Evolutionary conservation across 1,139 yeast genomes (phyloP), one percentile per base, ranked within the genome.

Genomic region (Candida sanyaensis): DNA sequence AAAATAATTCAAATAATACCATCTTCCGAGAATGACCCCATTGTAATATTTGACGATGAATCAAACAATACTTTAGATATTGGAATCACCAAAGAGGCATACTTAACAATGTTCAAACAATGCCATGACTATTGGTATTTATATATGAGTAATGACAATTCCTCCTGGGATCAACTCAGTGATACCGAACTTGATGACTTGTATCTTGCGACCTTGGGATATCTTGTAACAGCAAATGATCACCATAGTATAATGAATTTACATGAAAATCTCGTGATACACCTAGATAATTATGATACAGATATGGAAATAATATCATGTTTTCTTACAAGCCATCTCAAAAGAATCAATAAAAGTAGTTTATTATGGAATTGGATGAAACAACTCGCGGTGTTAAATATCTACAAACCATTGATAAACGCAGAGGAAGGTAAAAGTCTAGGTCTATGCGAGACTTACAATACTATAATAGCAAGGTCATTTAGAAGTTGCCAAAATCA

Each of bases 281-380:
- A 55, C 37, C 43, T 69, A 10, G 41, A 40, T 27, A 32, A 42
- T 9, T 49, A 62, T 21, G 31, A 45, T 1, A 45, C 51, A 2
- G 77, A 74, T 41, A 58, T 71, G 33, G 71, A 69, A 27, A 50
- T 68, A 3, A 49, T 73, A 9, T 58, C 70, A 2, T 56, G 75
- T 2, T 64, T 67, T 41, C 55, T 71, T 23, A 62, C 68, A 26
- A 68, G 78, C 47, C 56, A 70, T 21, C 50, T 75, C 42, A 62
- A 63, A 44, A 57, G 73, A 45, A 68, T 75, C 50, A 75, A 75
- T 53, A 75, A 75, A 56, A 74, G 77, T 56, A 64, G 77, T 4
- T 60, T 72, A 13, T 59, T 75, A n/a, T 75, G 78, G 78, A 54
- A 54, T 31, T 61, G 66, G 59, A 53, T 71, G 43, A 68, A 69